These are phyloP conservation scores for Agroathelia rolfsii DNA, from an alignment of 1,284 basidiomycete species.

Conservation along the genomic window DNA sequence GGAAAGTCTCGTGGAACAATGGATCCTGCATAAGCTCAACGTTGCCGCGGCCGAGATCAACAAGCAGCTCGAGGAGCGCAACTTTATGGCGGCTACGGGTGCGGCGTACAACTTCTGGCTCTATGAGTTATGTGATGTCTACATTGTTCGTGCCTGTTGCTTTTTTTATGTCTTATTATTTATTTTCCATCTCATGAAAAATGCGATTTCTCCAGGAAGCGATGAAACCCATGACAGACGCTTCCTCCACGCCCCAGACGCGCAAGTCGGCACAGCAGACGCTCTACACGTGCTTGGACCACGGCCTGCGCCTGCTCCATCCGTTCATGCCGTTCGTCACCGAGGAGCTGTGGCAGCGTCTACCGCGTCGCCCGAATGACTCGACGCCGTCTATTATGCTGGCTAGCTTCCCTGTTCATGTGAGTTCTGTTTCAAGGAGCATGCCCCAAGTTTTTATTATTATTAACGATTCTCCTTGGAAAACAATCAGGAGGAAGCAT, in stretches of 20 bases:
- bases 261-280: slow-evolving; percentile 90
- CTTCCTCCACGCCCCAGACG: slow-evolving; percentile 49
- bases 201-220: slow-evolving; percentile 73
- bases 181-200: no score
- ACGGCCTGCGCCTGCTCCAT: slow-evolving; percentile 84
- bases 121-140: slow-evolving; percentile 97
- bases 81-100: slow-evolving; percentile 89
- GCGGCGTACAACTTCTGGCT: slow-evolving; percentile 93
- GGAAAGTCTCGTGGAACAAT: slow-evolving; percentile 89
- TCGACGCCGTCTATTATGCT: slow-evolving; percentile 84
- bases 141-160: slow-evolving; percentile 61
- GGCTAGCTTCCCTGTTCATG: slow-evolving; percentile 71
- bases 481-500: slow-evolving; percentile 41
- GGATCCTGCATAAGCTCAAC: slow-evolving; percentile 95
- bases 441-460: no score
- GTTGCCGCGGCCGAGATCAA: slow-evolving; percentile 73
- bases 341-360: slow-evolving; percentile 96
- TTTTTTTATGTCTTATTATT: slow-evolving; percentile 5
- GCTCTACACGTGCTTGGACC: slow-evolving; percentile 89
- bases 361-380: slow-evolving; percentile 81
- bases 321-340: slow-evolving; percentile 99
- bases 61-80: slow-evolving; percentile 66
- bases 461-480: background rate
- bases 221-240: slow-evolving; percentile 94
- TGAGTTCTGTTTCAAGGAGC: slow-evolving; percentile 36